Percentiles rank a stretch among this genome's conserved stretches.
phyloP scores from a whole-genome alignment of 495 filamentous ascomycete genomes.

The Neurospora sp. region DNA sequence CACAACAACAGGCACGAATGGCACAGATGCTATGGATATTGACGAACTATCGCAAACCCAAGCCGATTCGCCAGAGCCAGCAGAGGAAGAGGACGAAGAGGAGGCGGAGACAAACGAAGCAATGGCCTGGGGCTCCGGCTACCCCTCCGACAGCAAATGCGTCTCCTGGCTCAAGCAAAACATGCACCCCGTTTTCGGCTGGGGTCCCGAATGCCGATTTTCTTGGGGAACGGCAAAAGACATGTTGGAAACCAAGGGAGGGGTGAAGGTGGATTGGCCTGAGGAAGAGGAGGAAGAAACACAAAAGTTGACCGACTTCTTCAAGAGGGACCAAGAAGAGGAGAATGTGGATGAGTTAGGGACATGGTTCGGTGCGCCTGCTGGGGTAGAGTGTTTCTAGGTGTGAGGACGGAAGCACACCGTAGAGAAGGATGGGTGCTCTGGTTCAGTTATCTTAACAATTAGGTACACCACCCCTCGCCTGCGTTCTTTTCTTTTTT shows the following conservation, averaged over 20 bases:
- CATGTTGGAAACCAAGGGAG: constrained; percentile 60
- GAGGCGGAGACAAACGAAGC: constrained; percentile 3
- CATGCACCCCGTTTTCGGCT: constrained; percentile 92
- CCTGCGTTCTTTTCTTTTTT: background rate
- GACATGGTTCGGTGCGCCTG: constrained; percentile 53
- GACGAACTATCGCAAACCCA: constrained; percentile 6
- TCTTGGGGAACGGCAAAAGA: constrained; percentile 95
- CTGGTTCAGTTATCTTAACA: no score
- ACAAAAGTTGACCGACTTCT: constrained; percentile 64
- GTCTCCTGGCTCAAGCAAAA: constrained; percentile 69
- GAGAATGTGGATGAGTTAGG: constrained; percentile 45
- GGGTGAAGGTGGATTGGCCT: constrained; percentile 76
- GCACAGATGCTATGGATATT: constrained; percentile 16
- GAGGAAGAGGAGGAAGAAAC: constrained; percentile 54
- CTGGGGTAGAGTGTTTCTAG: constrained; percentile 48
- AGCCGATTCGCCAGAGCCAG: constrained; percentile 10
- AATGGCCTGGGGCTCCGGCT: constrained; percentile 74
- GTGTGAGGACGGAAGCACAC: no score
- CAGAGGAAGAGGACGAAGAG: constrained; percentile 16
- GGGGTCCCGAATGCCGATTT: constrained; percentile 85
- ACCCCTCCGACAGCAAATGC: constrained; percentile 80
- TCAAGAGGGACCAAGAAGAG: constrained; percentile 30
- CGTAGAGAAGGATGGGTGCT: no score
- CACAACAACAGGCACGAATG: constrained; percentile 10
- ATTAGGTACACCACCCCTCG: no score